Evolutionary conservation across 139 green algal species (phyloP).

Genomic region (Pleodorina starrii): DNA sequence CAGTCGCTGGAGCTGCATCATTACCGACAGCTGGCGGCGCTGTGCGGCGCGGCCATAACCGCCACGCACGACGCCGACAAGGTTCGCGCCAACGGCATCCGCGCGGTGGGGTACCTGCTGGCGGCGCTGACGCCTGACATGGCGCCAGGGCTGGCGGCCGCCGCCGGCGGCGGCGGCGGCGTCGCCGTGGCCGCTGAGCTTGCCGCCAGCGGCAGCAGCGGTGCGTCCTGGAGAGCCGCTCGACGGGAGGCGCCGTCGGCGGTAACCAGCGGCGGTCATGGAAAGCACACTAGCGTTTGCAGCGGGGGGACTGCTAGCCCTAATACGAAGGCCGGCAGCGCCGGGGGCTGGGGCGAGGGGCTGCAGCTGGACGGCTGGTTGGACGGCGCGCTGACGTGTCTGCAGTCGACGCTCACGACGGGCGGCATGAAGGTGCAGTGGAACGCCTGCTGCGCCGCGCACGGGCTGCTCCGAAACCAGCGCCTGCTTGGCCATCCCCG

Average conservation of each 20-base stretch:
- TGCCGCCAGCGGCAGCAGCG: background rate
- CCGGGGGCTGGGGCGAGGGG: background rate
- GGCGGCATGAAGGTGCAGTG: constrained; percentile 79
- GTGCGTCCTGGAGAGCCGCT: background rate
- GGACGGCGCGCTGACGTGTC: constrained; percentile 42
- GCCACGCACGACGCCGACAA: constrained; percentile 75
- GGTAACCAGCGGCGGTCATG: background rate
- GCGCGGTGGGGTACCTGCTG: constrained; percentile 71
- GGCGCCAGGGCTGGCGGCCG: background rate
- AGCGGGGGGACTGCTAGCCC: background rate
- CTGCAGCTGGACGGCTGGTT: constrained; percentile 57
- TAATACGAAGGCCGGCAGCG: background rate
- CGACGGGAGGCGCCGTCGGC: background rate
- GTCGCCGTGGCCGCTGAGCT: background rate
- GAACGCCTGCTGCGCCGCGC: constrained; percentile 71
- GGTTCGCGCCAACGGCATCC: constrained; percentile 70
- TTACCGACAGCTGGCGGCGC: constrained; percentile 43
- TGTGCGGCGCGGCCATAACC: constrained; percentile 58
- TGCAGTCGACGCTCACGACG: constrained; percentile 70
- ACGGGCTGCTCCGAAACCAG: constrained; percentile 58
- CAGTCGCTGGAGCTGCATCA: constrained; percentile 5
- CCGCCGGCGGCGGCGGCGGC: background rate
- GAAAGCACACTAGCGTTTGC: background rate
- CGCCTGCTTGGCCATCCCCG: constrained; percentile 1
- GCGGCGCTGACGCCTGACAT: constrained; percentile 30